Conservation (phyloP, 202 grass and related monocot species). For the Setaria italica region DNA sequence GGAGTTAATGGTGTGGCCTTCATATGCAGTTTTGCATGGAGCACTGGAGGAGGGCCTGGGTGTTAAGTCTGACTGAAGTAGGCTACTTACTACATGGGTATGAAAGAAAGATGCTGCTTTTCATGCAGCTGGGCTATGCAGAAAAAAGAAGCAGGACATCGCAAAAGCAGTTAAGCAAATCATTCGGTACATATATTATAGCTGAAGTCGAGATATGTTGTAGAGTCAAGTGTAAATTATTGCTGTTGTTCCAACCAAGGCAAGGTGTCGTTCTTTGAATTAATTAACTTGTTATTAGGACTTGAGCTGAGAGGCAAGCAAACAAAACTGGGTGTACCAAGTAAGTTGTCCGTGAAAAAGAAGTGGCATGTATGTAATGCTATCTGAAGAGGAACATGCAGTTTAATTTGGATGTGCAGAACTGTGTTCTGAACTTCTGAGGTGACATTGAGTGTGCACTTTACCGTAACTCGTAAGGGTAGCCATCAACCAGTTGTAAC, state of each 20-base stretch:
- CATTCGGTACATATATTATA: background rate
- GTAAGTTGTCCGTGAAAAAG: background rate
- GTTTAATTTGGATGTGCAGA: background rate
- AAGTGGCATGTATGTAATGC: background rate
- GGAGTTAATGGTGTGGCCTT: background rate
- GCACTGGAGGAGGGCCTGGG: background rate
- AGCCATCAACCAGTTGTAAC: background rate
- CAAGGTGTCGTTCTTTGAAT: background rate
- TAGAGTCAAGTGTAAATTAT: background rate
- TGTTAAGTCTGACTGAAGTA: background rate
- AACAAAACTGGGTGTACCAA: background rate
- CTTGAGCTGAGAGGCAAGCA: background rate
- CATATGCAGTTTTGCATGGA: slow-evolving; percentile 31
- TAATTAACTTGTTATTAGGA: background rate
- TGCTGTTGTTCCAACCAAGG: background rate
- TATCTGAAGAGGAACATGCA: background rate
- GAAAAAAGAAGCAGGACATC: background rate
- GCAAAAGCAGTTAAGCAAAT: background rate
- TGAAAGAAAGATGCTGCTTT: background rate
- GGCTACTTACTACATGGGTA: background rate
- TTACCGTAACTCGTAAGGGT: too few relatives aligned
- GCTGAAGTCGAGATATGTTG: background rate
- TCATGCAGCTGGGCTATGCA: background rate
- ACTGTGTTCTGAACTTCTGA: too few relatives aligned
- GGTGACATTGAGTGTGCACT: background rate